These are phyloP conservation scores for Bremia lactucae DNA, from an alignment of 352 stramenopile genomes.

Conservation along the genomic window DNA sequence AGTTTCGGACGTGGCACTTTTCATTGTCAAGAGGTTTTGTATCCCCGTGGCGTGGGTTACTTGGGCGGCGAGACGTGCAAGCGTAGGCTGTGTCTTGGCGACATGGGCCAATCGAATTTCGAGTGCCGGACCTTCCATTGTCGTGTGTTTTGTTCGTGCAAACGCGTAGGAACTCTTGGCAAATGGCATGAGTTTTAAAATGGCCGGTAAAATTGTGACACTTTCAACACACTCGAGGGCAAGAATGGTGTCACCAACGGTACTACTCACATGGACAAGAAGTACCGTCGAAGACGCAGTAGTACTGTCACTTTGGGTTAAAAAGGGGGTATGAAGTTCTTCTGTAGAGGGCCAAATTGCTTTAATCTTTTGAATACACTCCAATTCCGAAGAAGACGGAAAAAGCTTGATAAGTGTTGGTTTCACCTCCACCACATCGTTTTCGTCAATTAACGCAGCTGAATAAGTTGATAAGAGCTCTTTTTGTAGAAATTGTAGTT, in stretches of 20 bases:
- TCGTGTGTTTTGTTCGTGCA: constrained; percentile 12
- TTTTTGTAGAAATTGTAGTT: constrained; percentile 58
- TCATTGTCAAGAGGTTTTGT: constrained; percentile 31
- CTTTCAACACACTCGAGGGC: constrained; percentile 38
- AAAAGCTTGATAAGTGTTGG: constrained; percentile 52
- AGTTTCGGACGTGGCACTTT: constrained; percentile 7
- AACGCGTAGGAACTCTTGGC: constrained; percentile 40
- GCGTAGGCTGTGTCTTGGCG: constrained; percentile 12
- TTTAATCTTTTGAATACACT: constrained; percentile 35
- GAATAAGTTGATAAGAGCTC: constrained; percentile 37
- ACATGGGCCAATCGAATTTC: constrained; percentile 40
- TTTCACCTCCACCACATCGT: constrained; percentile 23
- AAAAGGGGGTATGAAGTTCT: constrained; percentile 54
- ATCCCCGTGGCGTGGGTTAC: constrained; percentile 34
- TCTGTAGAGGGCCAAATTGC: constrained; percentile 29
- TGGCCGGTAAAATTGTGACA: constrained; percentile 41
- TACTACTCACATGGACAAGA: constrained; percentile 41
- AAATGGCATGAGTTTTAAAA: constrained; percentile 70
- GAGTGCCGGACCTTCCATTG: constrained; percentile 25
- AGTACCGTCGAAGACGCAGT: constrained; percentile 37
- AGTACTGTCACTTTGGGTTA: constrained; percentile 44
- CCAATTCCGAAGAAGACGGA: constrained; percentile 19
- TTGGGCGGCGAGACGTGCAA: constrained; percentile 18
- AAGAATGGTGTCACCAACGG: constrained; percentile 29
- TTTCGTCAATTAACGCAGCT: constrained; percentile 8